phyloP scores from a whole-genome alignment of 23 red algal species.

The Agarophyton chilense region DNA sequence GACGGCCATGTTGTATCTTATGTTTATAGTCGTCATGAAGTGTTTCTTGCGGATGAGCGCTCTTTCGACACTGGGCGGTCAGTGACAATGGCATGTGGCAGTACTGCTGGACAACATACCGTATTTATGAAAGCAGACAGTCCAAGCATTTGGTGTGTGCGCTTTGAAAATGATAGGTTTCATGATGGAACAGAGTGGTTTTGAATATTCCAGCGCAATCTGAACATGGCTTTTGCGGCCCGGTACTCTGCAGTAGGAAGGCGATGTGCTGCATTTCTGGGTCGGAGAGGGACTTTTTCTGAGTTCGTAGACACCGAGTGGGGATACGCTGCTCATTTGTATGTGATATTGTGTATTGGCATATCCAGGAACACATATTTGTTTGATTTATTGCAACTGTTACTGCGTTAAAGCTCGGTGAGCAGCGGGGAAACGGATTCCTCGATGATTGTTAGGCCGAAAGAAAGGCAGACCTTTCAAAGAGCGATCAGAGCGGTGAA shows the following conservation, averaged over 20 bases:
- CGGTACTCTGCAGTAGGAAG: conserved; percentile 41
- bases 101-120: conserved; percentile 8
- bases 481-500: conserved; percentile 26
- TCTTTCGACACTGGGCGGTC: conserved; percentile 26
- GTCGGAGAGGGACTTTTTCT: conserved; percentile 52
- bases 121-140: conserved; percentile 62
- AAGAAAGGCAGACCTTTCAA: conserved; percentile 1
- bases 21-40: background rate
- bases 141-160: conserved; percentile 62
- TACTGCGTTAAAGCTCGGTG: conserved; percentile 33
- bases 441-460: conserved; percentile 34
- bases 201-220: conserved; percentile 32
- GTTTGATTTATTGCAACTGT: background rate
- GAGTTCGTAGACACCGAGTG: conserved; percentile 62
- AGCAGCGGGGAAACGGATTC: conserved; percentile 55
- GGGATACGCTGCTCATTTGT: conserved; percentile 44
- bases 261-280: conserved; percentile 40
- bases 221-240: conserved; percentile 56
- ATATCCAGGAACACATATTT: conserved; percentile 12
- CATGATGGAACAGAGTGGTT: conserved; percentile 61
- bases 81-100: conserved; percentile 13
- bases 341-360: background rate
- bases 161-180: conserved; percentile 28
- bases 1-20: conserved; percentile 39
- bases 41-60: conserved; percentile 26